These are phyloP conservation scores for Boletellus emodensis DNA, from an alignment of 768 basidiomycete species.

Conservation along the genomic window DNA sequence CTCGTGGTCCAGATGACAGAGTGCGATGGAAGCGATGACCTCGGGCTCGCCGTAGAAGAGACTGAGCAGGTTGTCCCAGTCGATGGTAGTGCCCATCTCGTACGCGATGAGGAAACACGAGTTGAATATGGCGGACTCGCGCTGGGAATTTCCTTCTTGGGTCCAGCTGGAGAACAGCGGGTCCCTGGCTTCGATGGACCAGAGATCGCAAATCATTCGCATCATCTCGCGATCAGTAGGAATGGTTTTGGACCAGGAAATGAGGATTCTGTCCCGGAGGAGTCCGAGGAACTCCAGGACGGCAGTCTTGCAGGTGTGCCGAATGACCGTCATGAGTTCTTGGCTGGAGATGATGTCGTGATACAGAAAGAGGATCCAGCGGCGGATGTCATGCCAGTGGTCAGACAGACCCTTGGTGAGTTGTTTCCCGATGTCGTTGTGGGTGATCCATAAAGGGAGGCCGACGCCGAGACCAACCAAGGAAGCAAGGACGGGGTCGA, in stretches of 20 bases:
- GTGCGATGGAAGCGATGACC: conserved; percentile 16
- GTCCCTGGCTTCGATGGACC: conserved; percentile 26
- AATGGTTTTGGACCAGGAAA: conserved; percentile 25
- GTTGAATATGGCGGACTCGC: conserved; percentile 30
- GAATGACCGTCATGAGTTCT: conserved; percentile 5
- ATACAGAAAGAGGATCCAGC: conserved; percentile 26
- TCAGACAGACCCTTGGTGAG: conserved; percentile 14
- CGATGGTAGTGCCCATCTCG: conserved; percentile 14
- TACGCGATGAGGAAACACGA: conserved; percentile 26
- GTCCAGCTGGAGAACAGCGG: conserved; percentile 22
- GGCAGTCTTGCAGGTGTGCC: conserved; percentile 22
- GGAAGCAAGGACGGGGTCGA: conserved; percentile 14
- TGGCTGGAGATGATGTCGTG: conserved; percentile 8
- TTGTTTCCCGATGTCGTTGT: conserved; percentile 7
- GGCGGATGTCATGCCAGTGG: conserved; percentile 25
- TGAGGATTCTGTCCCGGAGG: conserved; percentile 21
- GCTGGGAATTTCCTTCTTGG: conserved; percentile 10
- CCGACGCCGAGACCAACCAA: conserved; percentile 21
- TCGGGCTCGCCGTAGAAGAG: conserved; percentile 20
- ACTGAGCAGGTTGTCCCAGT: conserved; percentile 23
- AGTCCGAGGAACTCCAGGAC: conserved; percentile 27
- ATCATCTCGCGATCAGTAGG: conserved; percentile 25
- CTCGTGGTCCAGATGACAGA: conserved; percentile 26
- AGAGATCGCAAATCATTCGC: conserved; percentile 26
- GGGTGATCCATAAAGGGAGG: conserved; percentile 22